Percentiles rank a stretch among this genome's conserved stretches.
Conservation (phyloP, 305 asterid genomes). For the Rubia peregrina region DNA sequence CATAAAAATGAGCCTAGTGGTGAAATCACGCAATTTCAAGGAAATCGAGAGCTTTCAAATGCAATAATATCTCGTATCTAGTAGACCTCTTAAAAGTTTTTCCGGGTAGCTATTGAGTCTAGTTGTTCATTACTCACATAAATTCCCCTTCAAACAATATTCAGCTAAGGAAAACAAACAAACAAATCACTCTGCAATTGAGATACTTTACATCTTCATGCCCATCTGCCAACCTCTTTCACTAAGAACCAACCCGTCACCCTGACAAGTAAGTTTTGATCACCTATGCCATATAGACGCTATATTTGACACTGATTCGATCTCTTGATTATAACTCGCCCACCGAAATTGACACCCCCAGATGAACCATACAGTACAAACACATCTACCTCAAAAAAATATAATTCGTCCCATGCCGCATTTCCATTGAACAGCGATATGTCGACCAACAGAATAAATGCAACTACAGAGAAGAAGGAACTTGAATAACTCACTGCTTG, state of each 20-base stretch:
- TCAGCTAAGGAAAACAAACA: neutral
- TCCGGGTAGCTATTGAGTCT: neutral
- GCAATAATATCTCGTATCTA: neutral
- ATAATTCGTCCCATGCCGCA: neutral
- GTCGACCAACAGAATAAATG: neutral
- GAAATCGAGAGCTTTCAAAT: neutral
- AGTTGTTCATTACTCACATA: neutral
- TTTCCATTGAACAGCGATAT: neutral
- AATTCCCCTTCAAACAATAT: neutral
- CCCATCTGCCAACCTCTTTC: constrained; percentile 1
- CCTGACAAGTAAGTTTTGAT: neutral
- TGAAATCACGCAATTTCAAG: neutral
- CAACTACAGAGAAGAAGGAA: neutral
- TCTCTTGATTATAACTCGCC: neutral
- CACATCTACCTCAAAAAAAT: neutral
- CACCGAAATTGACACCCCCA: neutral
- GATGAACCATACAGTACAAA: neutral
- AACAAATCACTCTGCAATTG: neutral
- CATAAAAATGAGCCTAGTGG: neutral
- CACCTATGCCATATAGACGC: neutral
- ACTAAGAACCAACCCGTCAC: neutral
- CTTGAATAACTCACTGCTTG: constrained; percentile 59
- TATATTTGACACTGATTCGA: neutral
- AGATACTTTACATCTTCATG: neutral
- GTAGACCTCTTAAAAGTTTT: neutral